Evolutionary conservation across 2,329 filamentous ascomycete genomes (phyloP).

Genomic region (Sporothrix pseudoabietina): DNA sequence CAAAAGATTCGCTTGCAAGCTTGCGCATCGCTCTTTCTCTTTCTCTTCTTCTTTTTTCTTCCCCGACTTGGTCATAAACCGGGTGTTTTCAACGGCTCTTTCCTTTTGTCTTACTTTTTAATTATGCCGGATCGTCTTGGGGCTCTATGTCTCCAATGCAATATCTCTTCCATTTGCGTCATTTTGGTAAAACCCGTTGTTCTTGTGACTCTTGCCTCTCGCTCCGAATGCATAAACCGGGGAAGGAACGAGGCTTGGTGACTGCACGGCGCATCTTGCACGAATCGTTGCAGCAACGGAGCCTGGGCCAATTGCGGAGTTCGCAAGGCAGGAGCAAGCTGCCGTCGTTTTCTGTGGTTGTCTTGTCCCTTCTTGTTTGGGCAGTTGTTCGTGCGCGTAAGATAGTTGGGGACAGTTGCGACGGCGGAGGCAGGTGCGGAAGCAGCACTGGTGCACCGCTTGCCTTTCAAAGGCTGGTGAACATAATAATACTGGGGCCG

Average conservation of each 20-base stretch:
- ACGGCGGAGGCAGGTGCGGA: conserved; percentile 28
- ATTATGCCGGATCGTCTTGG: conserved; percentile 7
- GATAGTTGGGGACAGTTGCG: conserved; percentile 14
- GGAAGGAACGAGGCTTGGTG: not conserved
- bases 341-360: not conserved
- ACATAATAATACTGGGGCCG: conserved; percentile 24
- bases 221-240: not conserved
- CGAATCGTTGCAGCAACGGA: conserved; percentile 4
- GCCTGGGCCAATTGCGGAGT: not conserved
- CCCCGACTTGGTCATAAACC: not conserved
- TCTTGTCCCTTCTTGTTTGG: not conserved
- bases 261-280: conserved; percentile 9
- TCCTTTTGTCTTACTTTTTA: not conserved
- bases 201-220: not conserved
- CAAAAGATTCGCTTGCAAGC: not conserved
- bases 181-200: not conserved
- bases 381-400: conserved; percentile 7
- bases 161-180: not conserved
- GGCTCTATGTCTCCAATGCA: not conserved
- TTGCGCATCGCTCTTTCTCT: not conserved
- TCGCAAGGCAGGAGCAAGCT: not conserved
- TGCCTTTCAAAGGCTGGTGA: conserved; percentile 3
- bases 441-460: conserved; percentile 13
- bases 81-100: conserved; percentile 12
- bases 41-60: not conserved